Conservation (phyloP, 2,329 filamentous ascomycete species). For the Claviceps africana region DNA sequence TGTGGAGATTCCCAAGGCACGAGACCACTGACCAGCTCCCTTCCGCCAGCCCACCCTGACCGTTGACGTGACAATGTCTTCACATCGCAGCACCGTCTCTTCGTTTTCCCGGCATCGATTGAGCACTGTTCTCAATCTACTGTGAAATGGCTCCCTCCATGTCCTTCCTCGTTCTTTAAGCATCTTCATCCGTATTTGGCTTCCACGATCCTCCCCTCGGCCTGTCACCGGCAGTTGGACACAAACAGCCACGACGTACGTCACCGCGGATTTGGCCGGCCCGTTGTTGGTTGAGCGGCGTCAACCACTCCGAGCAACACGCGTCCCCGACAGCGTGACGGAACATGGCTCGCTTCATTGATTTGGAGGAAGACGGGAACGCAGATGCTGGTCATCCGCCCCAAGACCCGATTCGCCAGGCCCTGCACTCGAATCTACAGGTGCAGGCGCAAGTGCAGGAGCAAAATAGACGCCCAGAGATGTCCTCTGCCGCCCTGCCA, state of each 20-base stretch:
- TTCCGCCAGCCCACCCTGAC: background rate
- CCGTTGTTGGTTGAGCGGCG: background rate
- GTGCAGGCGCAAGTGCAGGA: background rate
- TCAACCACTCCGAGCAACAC: background rate
- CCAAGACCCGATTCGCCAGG: conserved; percentile 4
- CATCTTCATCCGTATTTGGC: background rate
- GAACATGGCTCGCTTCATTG: conserved; percentile 13
- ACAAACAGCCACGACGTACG: background rate
- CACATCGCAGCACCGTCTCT: background rate
- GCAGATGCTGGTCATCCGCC: conserved; percentile 3
- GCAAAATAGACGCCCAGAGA: background rate
- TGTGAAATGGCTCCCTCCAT: conserved; percentile 6
- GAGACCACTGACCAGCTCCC: conserved; percentile 3
- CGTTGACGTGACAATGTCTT: background rate
- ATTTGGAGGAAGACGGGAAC: conserved; percentile 9
- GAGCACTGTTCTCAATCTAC: background rate
- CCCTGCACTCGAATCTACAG: conserved; percentile 2
- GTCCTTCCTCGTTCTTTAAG: background rate
- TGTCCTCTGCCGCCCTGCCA: background rate
- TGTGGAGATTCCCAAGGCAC: conserved; percentile 4
- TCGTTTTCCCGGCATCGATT: background rate
- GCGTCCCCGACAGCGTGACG: background rate
- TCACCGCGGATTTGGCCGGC: background rate
- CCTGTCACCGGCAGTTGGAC: background rate
- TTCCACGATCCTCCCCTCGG: background rate